These are phyloP conservation scores for Penicillium sclerotigenum DNA, from an alignment of 2,329 filamentous ascomycete genomes.

Conservation along the genomic window DNA sequence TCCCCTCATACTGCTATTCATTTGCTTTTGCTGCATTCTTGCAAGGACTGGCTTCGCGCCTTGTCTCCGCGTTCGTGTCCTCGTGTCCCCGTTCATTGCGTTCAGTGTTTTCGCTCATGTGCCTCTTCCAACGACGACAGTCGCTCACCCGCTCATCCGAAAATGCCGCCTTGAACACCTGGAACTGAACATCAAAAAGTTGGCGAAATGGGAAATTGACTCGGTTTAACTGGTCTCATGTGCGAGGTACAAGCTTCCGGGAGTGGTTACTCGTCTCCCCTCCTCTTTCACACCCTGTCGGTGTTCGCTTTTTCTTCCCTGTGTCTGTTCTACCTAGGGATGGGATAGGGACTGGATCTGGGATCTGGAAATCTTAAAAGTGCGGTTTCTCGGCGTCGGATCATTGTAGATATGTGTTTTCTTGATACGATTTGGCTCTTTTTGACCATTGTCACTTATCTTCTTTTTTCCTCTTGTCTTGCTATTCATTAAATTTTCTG, in stretches of 20 bases:
- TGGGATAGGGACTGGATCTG: conserved; percentile 5
- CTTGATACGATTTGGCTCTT: conserved; percentile 19
- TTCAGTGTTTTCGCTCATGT: conserved; percentile 2
- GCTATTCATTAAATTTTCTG: neutral
- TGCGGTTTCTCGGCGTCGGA: conserved; percentile 24
- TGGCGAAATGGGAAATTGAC: neutral
- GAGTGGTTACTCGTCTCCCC: neutral
- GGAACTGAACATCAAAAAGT: neutral
- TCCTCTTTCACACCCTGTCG: conserved; percentile 12
- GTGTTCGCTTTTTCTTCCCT: conserved; percentile 9
- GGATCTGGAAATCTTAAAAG: conserved; percentile 21
- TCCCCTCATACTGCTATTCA: neutral
- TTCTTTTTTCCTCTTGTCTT: conserved; percentile 9
- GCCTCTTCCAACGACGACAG: neutral
- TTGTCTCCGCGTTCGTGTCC: conserved; percentile 29
- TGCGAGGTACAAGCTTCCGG: neutral
- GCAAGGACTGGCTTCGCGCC: conserved; percentile 17
- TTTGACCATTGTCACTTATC: conserved; percentile 15
- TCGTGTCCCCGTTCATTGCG: conserved; percentile 2
- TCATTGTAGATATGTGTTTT: conserved; percentile 28
- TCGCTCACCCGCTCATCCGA: neutral
- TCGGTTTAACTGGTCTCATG: neutral
- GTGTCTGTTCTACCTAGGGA: neutral
- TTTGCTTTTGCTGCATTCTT: conserved; percentile 14
- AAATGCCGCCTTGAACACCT: neutral